These are phyloP conservation scores for Sphaerostilbella broomeana DNA, from an alignment of 2,329 filamentous ascomycete genomes.

Conservation along the genomic window DNA sequence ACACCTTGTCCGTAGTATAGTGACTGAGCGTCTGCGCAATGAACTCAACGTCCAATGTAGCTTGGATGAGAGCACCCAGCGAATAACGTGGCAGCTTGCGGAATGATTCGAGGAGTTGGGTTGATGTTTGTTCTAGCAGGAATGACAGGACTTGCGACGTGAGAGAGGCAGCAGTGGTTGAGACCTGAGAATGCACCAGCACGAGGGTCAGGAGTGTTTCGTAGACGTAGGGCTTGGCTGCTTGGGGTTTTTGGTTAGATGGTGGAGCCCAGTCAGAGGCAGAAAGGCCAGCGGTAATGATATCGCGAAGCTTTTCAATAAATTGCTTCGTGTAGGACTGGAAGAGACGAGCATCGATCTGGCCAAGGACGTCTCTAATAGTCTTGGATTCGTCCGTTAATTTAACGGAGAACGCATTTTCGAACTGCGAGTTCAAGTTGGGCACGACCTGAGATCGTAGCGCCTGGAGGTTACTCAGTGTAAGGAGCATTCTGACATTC, in stretches of 20 bases:
- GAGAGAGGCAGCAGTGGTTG: constrained; percentile 68
- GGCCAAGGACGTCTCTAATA: constrained; percentile 79
- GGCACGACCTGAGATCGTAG: constrained; percentile 79
- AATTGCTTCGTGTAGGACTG: constrained; percentile 81
- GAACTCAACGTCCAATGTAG: constrained; percentile 95
- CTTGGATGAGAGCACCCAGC: constrained; percentile 85
- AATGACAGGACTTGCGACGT: constrained; percentile 78
- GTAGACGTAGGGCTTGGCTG: constrained; percentile 86
- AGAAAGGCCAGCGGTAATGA: constrained; percentile 66
- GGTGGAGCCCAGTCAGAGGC: constrained; percentile 64
- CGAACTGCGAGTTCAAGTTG: constrained; percentile 83
- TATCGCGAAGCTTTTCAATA: constrained; percentile 58
- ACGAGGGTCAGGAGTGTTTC: constrained; percentile 78
- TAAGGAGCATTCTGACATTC: constrained; percentile 90
- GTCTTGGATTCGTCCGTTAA: constrained; percentile 90
- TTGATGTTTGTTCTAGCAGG: constrained; percentile 74
- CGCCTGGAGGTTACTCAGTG: constrained; percentile 82
- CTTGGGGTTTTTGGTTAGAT: constrained; percentile 51
- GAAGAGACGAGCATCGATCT: constrained; percentile 89
- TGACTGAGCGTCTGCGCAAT: constrained; percentile 86
- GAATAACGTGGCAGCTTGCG: constrained; percentile 59
- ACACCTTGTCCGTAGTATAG: constrained; percentile 79
- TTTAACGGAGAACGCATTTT: constrained; percentile 88
- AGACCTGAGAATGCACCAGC: constrained; percentile 84
- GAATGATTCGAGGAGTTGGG: constrained; percentile 78